Percentiles rank a stretch among this genome's conserved stretches.
Evolutionary conservation across 345 rosid species (phyloP).

Genomic region (Pseudoturritis turrita): DNA sequence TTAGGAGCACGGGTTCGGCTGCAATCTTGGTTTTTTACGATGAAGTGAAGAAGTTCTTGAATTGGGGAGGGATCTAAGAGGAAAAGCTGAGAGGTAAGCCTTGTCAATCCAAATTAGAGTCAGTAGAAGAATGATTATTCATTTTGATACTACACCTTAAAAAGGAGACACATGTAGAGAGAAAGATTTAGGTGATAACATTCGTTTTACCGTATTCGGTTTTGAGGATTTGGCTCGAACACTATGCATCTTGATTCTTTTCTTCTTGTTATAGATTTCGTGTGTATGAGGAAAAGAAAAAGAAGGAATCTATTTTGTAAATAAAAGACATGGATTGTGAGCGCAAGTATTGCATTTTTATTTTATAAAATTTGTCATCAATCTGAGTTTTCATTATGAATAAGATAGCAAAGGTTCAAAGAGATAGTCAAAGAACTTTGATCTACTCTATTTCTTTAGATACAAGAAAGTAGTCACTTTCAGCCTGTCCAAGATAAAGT

Average conservation of each 20-base stretch:
- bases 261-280: constrained; percentile 21
- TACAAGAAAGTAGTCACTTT: constrained; percentile 6
- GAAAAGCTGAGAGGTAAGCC: constrained; percentile 12
- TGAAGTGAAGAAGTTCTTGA: constrained; percentile 81
- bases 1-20: constrained; percentile 89
- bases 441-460: neutral
- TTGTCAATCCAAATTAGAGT: constrained; percentile 7
- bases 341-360: neutral
- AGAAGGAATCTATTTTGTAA: constrained; percentile 20
- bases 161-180: constrained; percentile 20
- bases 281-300: constrained; percentile 3
- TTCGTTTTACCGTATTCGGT: constrained; percentile 6
- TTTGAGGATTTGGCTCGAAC: constrained; percentile 22
- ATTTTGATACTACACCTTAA: constrained; percentile 23
- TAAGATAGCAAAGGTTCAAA: neutral
- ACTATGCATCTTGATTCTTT: constrained; percentile 26
- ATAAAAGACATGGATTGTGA: constrained; percentile 25
- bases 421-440: neutral
- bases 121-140: constrained; percentile 17
- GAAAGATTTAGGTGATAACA: constrained; percentile 17
- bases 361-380: neutral
- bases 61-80: constrained; percentile 58
- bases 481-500: neutral
- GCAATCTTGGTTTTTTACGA: constrained; percentile 89
- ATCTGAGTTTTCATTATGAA: constrained; percentile 5